phyloP scores from a whole-genome alignment of 805 yeast species.

The Starmerella lactis-condensi region DNA sequence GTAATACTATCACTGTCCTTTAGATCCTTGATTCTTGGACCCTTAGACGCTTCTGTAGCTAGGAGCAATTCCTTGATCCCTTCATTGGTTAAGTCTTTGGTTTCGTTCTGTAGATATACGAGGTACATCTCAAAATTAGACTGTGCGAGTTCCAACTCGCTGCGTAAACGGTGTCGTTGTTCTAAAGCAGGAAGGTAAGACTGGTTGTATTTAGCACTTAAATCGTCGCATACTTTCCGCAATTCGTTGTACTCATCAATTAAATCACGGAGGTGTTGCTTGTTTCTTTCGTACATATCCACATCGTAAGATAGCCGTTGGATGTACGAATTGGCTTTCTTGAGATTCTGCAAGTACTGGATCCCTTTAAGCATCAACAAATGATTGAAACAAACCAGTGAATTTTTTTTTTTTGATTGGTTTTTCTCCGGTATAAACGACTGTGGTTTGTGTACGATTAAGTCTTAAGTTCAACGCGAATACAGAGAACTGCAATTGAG shows the following conservation, averaged over 20 bases:
- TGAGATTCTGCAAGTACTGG: conserved; percentile 4
- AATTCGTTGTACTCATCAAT: conserved; percentile 3
- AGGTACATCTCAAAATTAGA: background rate
- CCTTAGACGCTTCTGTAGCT: too few species aligned
- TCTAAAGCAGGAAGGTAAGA: conserved; percentile 11
- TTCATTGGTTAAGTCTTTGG: background rate
- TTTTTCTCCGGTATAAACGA: too few species aligned
- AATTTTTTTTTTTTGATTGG: too few species aligned
- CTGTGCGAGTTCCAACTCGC: conserved; percentile 7
- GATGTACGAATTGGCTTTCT: conserved; percentile 5
- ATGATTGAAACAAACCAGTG: too few species aligned
- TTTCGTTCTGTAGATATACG: background rate
- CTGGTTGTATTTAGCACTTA: conserved; percentile 3
- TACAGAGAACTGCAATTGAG: too few species aligned
- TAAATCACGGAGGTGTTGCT: conserved; percentile 5
- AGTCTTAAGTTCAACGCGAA: too few species aligned
- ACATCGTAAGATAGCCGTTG: conserved; percentile 6
- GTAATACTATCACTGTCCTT: too few species aligned
- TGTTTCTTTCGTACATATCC: conserved; percentile 4
- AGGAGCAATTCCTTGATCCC: background rate
- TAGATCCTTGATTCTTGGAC: too few species aligned
- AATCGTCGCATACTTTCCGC: background rate
- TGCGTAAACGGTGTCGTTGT: conserved; percentile 2
- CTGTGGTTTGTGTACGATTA: too few species aligned
- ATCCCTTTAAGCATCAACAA: background rate